Evolutionary conservation across 225 moss, liverwort and hornwort species (phyloP), one percentile per base, ranked within the genome.

Genomic region (Thuidium tamariscinum): DNA sequence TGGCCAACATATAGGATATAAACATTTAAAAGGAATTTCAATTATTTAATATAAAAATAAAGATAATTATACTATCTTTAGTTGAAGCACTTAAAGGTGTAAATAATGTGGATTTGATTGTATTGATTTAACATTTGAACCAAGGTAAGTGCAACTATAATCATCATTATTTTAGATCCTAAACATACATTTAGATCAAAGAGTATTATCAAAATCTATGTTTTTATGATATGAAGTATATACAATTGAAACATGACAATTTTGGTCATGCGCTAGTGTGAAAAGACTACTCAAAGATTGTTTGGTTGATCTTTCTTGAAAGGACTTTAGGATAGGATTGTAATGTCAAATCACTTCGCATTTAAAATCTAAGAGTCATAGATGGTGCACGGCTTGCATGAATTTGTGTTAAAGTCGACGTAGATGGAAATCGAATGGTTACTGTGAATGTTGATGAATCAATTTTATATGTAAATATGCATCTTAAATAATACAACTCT

Each of bases 1-100:
- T 48, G 1, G 0, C 2, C 1, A 32, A 48, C 2, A 49, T 32
- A 1, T 11, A 32, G 0, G 0, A 0, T 19, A 7, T 32, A 20
- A 2, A 48, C 12, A 12, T 73, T 32, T 73, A 19, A 12, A 49
- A 48, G 7, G 12, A 73, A 0, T 73, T 73, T 73, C 2, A 73
- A 32, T 19, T 32, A 19, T 73, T 48, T 32, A 7, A 48, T 11
- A 30, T 11, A 30, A 30, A 46, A 10, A 1, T 17, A 0, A 17
- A 29, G 17, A 9, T 3, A 48, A 11, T 29, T 19, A 20, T 20
- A 19, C 4, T 32, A 48, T 12, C 7, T 30, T 48, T 7, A 18
- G 4, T 19, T 48, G 1, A 1, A 73, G 12, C 12, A 73, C 2
- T 44, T 44, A 44, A n/a, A n/a, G n/a, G n/a, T n/a, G n/a, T n/a